Evolutionary conservation across 768 basidiomycete genomes (phyloP).

Genomic region (Cubamyces sp.): DNA sequence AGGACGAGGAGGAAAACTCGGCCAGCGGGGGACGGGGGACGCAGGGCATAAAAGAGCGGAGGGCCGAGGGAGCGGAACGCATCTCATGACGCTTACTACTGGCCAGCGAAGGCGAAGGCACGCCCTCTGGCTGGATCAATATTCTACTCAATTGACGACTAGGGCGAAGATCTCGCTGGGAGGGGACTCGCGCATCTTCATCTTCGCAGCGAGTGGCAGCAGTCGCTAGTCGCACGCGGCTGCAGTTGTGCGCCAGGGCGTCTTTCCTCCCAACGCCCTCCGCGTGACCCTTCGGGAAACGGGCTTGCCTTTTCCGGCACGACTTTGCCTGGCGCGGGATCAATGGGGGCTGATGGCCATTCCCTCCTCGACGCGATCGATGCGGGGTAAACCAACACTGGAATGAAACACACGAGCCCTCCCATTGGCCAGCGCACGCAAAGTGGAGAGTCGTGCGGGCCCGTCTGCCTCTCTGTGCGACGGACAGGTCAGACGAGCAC

Average conservation of each 20-base stretch:
- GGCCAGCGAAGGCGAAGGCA: too few species aligned
- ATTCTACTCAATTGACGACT: too few species aligned
- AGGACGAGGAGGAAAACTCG: constrained; percentile 1
- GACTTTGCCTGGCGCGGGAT: constrained; percentile 5
- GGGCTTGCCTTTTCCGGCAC: constrained; percentile 1
- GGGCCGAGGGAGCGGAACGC: neutral
- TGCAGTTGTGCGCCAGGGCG: constrained; percentile 8
- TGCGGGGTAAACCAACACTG: constrained; percentile 10
- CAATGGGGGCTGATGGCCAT: constrained; percentile 9
- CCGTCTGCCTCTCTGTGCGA: neutral
- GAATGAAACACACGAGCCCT: neutral
- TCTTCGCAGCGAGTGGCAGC: neutral
- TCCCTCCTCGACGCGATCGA: neutral
- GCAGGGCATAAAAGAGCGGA: neutral
- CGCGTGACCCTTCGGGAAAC: constrained; percentile 7
- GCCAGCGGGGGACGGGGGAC: neutral
- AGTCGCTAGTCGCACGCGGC: constrained; percentile 7
- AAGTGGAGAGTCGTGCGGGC: neutral
- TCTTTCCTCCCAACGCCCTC: neutral
- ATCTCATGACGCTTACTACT: constrained; percentile 14
- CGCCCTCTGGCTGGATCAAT: too few species aligned
- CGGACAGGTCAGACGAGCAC: constrained; percentile 12
- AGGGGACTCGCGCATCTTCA: neutral
- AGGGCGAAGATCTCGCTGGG: too few species aligned
- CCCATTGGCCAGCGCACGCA: neutral